Conservation (phyloP, 768 basidiomycete genomes). For the Termitomyces sp. region DNA sequence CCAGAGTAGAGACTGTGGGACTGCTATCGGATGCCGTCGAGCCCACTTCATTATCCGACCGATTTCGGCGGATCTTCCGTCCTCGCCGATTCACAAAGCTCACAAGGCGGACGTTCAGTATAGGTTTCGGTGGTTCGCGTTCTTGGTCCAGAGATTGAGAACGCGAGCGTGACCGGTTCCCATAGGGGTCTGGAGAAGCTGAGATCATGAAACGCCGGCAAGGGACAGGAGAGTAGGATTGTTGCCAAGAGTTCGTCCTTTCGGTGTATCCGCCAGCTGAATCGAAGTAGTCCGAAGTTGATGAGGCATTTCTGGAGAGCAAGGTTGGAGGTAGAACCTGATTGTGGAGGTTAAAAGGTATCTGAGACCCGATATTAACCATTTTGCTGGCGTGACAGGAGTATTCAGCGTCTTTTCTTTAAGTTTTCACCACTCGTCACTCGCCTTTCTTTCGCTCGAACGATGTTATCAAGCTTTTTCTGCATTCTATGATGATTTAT, state of each 20-base stretch:
- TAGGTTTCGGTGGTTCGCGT: slow-evolving; percentile 15
- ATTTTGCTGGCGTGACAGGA: slow-evolving; percentile 46
- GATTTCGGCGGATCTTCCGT: slow-evolving; percentile 7
- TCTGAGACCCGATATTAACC: slow-evolving; percentile 58
- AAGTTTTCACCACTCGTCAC: slow-evolving; percentile 13
- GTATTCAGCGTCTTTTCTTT: background rate
- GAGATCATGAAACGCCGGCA: slow-evolving; percentile 10
- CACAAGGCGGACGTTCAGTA: slow-evolving; percentile 27
- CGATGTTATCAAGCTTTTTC: slow-evolving; percentile 50
- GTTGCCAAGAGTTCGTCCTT: slow-evolving; percentile 9
- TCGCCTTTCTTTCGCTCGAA: slow-evolving; percentile 58
- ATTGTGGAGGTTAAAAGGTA: slow-evolving; percentile 57
- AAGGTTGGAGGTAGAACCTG: slow-evolving; percentile 23
- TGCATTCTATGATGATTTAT: slow-evolving; percentile 47
- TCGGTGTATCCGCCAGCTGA: slow-evolving; percentile 13
- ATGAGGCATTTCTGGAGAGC: slow-evolving; percentile 22
- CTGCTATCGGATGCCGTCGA: slow-evolving; percentile 1
- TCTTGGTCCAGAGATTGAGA: slow-evolving; percentile 9
- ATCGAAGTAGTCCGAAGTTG: slow-evolving; percentile 16
- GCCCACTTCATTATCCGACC: background rate
- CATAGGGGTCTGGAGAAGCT: slow-evolving; percentile 10
- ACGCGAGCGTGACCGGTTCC: slow-evolving; percentile 3
- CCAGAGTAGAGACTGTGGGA: background rate
- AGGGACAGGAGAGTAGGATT: slow-evolving; percentile 11
- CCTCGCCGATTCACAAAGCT: slow-evolving; percentile 17